Evolutionary conservation across 2,329 filamentous ascomycete genomes (phyloP), one percentile per base, ranked within the genome.

Genomic region (Escovopsis sp.): DNA sequence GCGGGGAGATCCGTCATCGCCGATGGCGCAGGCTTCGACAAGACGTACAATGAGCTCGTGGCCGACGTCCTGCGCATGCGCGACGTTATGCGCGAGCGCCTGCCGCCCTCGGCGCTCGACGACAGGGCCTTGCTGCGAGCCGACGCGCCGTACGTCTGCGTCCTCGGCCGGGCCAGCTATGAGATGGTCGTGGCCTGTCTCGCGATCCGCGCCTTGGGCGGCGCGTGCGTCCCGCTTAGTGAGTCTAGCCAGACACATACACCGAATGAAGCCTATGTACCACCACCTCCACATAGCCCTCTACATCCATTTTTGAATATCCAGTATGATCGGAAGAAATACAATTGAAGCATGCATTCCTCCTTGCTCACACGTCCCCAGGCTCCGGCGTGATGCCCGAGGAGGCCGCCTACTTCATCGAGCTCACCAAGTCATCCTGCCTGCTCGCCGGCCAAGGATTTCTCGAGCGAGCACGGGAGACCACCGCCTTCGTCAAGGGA

Each of bases 121-220:
- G 35, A 37, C 2, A 28, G 31, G 3, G 40, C 39, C 1, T 5
- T 46, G 4, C 23, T 48, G 12, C 15, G 14, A 2, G 27, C 41
- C 1, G 23, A 39, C 3, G 10, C 12, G 4, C 39, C 42, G 2
- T 42, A 48, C 15, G 27, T 43, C 5, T 30, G 31, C 5, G 33
- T 41, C 13, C 41, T 46, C 12, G 39, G 44, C 14, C 21, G 25
- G 15, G 41, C 40, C 8, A 45, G 46, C 5, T 49, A 49, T 28
- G 46, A 47, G 29, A 48, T 48, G 17, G 30, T 45, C 10, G 46
- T 49, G 5, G 45, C 44, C 3, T 48, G 46, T 25, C 46, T 47
- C 16, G 42, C 43, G 9, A 35, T 39, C 15, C 41, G 43, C 8
- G 45, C 38, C 4, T 26, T 49, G 4, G 45, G 43, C 4, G 44